Conservation (phyloP, 371 early-diverging fungal genomes). For the Mucor plumbeus region DNA sequence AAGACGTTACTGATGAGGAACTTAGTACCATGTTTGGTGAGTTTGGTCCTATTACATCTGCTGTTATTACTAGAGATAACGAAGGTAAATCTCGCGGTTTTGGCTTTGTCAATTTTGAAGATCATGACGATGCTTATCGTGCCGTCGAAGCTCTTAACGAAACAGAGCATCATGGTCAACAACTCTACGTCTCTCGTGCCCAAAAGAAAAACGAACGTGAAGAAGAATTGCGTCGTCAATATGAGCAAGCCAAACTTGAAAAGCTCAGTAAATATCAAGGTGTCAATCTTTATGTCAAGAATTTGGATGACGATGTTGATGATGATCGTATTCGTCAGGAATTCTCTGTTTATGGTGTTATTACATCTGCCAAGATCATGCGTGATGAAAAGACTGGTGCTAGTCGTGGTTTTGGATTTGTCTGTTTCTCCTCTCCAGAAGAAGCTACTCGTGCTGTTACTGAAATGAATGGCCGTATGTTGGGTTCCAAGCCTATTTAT, state of each 20-base stretch:
- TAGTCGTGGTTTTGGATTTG: conserved; percentile 77
- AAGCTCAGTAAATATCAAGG: conserved; percentile 90
- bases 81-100: conserved; percentile 80
- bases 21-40: conserved; percentile 71
- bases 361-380: conserved; percentile 93
- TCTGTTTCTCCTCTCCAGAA: conserved; percentile 78
- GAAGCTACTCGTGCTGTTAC: conserved; percentile 80
- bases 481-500: conserved; percentile 87
- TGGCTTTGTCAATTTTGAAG: conserved; percentile 91
- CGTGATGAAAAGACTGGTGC: conserved; percentile 73
- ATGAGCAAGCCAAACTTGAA: conserved; percentile 83
- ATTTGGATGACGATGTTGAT: conserved; percentile 86
- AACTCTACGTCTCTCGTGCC: conserved; percentile 89
- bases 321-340: conserved; percentile 87
- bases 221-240: conserved; percentile 85
- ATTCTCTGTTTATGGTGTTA: conserved; percentile 85
- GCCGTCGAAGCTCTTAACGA: conserved; percentile 90
- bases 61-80: conserved; percentile 64
- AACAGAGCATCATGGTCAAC: conserved; percentile 76
- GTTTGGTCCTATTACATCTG: conserved; percentile 82
- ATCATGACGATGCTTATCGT: conserved; percentile 78
- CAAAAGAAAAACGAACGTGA: conserved; percentile 95
- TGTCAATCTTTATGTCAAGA: conserved; percentile 92
- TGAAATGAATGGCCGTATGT: conserved; percentile 83
- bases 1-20: conserved; percentile 74